These are phyloP conservation scores for Penicillium sp. DNA, from an alignment of 2,329 filamentous ascomycete genomes.

Conservation along the genomic window DNA sequence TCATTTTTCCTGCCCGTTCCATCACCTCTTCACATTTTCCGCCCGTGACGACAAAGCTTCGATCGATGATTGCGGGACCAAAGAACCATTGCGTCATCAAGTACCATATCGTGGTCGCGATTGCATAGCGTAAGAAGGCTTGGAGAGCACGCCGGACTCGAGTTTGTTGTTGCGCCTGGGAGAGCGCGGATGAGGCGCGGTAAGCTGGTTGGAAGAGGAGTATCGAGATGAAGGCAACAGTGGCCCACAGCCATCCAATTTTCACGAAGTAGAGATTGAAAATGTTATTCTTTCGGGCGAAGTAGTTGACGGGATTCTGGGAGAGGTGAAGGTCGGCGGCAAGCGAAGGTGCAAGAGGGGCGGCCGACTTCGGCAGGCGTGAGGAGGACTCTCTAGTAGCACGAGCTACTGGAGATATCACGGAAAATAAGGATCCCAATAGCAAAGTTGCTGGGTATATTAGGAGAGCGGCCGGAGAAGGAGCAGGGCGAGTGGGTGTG, in stretches of 20 bases:
- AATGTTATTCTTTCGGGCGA: constrained; percentile 89
- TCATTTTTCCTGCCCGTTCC: constrained; percentile 49
- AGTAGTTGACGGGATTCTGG: constrained; percentile 66
- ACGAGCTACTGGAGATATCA: constrained; percentile 74
- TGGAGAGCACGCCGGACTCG: constrained; percentile 58
- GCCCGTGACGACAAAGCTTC: constrained; percentile 85
- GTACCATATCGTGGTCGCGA: constrained; percentile 80
- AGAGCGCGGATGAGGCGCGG: constrained; percentile 51
- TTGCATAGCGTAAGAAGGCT: constrained; percentile 70
- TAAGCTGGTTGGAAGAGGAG: constrained; percentile 69
- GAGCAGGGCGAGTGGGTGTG: constrained; percentile 25
- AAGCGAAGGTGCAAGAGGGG: constrained; percentile 47
- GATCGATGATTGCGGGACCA: constrained; percentile 86
- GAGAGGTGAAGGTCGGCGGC: constrained; percentile 39
- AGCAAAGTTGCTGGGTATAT: constrained; percentile 80
- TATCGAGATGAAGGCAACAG: constrained; percentile 73
- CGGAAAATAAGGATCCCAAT: constrained; percentile 80
- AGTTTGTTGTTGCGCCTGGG: constrained; percentile 28
- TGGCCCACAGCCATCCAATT: constrained; percentile 91
- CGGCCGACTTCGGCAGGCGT: constrained; percentile 63
- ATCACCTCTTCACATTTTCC: constrained; percentile 74
- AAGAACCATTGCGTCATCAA: constrained; percentile 97
- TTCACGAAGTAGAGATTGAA: constrained; percentile 96
- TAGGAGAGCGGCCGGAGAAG: constrained; percentile 65
- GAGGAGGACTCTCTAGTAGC: constrained; percentile 40